Evolutionary conservation across 2,329 filamentous ascomycete genomes (phyloP), one percentile per base, ranked within the genome.

Genomic region (Fusarium xyrophilum): DNA sequence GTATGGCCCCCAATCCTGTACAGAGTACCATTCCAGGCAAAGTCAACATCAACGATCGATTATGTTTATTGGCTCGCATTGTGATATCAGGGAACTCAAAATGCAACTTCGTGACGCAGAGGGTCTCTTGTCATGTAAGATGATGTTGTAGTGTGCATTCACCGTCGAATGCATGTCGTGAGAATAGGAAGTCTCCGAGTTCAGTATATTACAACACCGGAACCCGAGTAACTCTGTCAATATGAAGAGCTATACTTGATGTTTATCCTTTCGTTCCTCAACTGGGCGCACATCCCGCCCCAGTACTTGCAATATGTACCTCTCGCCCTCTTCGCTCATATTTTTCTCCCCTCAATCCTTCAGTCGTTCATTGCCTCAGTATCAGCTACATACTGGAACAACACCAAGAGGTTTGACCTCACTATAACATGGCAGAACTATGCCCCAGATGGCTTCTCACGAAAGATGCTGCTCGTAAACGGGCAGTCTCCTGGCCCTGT

Each of bases 401-500:
- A 47, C 7, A 67, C 57, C 6, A 74, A 67, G 42, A 57, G 66
- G 9, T 79, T 77, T 38, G 70, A 74, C 27, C 67, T 79, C 3
- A 66, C 57, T 6, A 40, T 80, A 30, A 80, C 80, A 8, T 82
- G 79, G 78, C 76, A 78, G 23, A 71, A 74, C 2, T 56, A 78
- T 33, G 77, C 79, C 0, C 82, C 82, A 0, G 80, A 83, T 75
- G 86, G 86, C 27, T 77, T 80, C 57, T 60, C 75, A 1, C 76
- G 81, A 15, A 66, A 81, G 40, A 81, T 84, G 76, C 70, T 83
- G 65, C 78, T 89, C 42, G 77, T 89, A 71, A 90, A 91, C 65
- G 84, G 84, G 14, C 81, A 87, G 70, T 87, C 86, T 50, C 89
- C 89, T 1, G 90, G 88, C 0, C 89, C 89, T 0, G 77, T 81